These are phyloP conservation scores for Debaryomycetaceae sp. DNA, from an alignment of 1,139 yeast species.

Conservation along the genomic window DNA sequence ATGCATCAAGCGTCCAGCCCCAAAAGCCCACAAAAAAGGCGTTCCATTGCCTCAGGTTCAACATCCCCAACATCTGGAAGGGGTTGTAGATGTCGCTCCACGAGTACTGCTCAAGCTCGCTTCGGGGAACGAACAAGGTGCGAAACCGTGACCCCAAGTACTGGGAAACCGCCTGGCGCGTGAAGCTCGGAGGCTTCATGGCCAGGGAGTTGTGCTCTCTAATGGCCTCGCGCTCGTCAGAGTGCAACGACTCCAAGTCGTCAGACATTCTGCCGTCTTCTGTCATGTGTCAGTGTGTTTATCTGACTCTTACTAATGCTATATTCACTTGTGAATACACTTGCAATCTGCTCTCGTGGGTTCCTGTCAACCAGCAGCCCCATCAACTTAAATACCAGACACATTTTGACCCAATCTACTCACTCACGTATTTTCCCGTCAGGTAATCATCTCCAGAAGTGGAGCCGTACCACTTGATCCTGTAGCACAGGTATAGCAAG, in stretches of 20 bases:
- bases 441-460: no score
- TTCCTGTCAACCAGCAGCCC: no score
- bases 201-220: conserved; percentile 29
- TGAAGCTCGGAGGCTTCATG: conserved; percentile 29
- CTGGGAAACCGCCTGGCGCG: conserved; percentile 18
- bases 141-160: conserved; percentile 30
- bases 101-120: conserved; percentile 24
- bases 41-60: conserved; percentile 19
- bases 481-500: no score
- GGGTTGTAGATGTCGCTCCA: conserved; percentile 34
- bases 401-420: no score
- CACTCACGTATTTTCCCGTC: no score
- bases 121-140: conserved; percentile 28
- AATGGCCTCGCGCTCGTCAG: conserved; percentile 10
- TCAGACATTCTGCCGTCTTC: neutral
- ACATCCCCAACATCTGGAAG: conserved; percentile 13
- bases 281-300: neutral
- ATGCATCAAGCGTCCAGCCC: conserved; percentile 70
- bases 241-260: neutral
- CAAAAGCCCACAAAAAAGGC: conserved; percentile 18
- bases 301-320: no score
- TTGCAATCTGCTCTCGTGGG: no score
- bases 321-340: no score
- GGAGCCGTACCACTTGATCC: no score
- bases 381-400: no score